Conservation (phyloP, 441 rosid species). For the Populus hybrid region DNA sequence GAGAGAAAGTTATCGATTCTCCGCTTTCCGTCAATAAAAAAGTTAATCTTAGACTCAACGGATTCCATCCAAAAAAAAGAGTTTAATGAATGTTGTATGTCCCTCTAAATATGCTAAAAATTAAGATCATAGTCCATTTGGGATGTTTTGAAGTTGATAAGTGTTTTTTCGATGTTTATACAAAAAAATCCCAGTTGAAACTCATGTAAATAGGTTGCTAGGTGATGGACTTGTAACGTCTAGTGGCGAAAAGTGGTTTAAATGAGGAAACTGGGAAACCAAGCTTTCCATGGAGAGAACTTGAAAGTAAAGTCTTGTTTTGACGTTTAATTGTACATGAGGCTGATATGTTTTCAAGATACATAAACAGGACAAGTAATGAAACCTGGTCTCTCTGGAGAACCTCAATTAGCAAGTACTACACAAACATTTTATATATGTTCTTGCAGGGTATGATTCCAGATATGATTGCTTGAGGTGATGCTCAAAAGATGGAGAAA, state of each 20-base stretch:
- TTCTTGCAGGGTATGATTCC: slow-evolving; percentile 5
- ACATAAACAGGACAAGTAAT: too few species aligned
- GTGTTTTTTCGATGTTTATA: neutral
- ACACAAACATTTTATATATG: neutral
- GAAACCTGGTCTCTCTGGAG: too few species aligned
- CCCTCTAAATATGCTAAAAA: too few species aligned
- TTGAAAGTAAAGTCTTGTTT: slow-evolving; percentile 4
- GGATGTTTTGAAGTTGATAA: too few species aligned
- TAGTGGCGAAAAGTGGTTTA: slow-evolving; percentile 7
- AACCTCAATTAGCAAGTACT: too few species aligned
- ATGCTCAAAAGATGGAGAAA: slow-evolving; percentile 15
- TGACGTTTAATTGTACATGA: neutral
- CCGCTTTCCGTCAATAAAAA: too few species aligned
- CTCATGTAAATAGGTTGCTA: neutral
- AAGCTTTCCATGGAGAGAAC: slow-evolving; percentile 16
- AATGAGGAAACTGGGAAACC: slow-evolving; percentile 10
- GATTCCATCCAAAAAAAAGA: too few species aligned
- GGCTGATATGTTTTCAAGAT: neutral
- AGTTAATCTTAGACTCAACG: too few species aligned
- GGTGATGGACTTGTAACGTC: slow-evolving; percentile 8
- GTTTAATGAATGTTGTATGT: too few species aligned
- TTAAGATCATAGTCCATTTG: too few species aligned
- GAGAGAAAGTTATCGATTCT: too few species aligned
- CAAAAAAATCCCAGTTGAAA: neutral
- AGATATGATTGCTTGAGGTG: slow-evolving; percentile 5